Evolutionary conservation across 768 basidiomycete species (phyloP), one percentile per base, ranked within the genome.

Genomic region (Boletus reticuloceps): DNA sequence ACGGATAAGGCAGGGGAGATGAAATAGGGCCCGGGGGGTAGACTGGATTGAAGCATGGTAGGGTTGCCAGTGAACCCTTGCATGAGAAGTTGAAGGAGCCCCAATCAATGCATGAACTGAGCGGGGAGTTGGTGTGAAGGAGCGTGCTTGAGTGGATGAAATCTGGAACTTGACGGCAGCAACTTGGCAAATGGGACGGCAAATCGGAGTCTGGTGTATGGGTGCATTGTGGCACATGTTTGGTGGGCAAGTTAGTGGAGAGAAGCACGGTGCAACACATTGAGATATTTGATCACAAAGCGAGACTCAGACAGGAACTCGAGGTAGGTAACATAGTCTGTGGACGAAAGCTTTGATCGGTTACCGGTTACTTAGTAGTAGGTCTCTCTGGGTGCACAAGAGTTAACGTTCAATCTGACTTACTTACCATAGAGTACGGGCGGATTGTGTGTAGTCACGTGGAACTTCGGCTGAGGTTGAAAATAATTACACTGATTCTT

Each of bases 41-140:
- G 74, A 67, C 43, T 72, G 72, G 50, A 72, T 66, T 51, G 77
- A 69, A 50, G 82, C 68, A 60, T 76, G 73, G 70, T 91, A 92
- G 62, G 89, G 89, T 74, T 91, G 89, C 89, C 89, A 91, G 22
- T 3, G 22, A 22, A 22, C 22, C 2, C 22, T 22, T 22, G 22
- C 2, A 22, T 22, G 63, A 55, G 87, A 76, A 2, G 82, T 80
- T 22, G 69, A 74, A 58, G 84, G 82, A 42, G 85, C 85, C 86
- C 77, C 88, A 75, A 68, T 88, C 52, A 89, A 73, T 11, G 83
- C 70, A 52, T 79, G 77, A 19, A 54, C 41, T 51, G 58, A 61
- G 51, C 29, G 46, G 46, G 27, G 34, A 47, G 43, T 13, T 29
- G 45, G 19, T 50, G 13, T 20, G 44, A 56, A 49, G 27, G 53